Conservation (phyloP, 164 flowering plant genomes). For the Liquidambar formosana region DNA sequence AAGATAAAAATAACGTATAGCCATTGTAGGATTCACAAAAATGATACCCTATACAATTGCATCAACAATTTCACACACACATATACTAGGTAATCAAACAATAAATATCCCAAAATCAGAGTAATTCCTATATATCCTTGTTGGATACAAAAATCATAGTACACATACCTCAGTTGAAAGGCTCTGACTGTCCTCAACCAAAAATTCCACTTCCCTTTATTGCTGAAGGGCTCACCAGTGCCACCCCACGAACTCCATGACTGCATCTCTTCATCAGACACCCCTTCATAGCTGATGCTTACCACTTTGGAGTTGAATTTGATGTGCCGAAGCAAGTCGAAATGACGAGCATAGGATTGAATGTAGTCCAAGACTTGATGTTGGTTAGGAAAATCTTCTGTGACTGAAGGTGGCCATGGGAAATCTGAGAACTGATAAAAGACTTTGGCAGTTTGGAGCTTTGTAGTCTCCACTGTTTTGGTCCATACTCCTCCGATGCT, state of each 20-base stretch:
- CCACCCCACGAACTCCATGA: constrained; percentile 43
- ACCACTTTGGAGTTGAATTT: constrained; percentile 35
- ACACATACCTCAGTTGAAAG: constrained; percentile 26
- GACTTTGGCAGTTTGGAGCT: constrained; percentile 52
- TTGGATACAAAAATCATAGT: too few species aligned
- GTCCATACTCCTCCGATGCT: constrained; percentile 48
- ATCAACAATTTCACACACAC: too few species aligned
- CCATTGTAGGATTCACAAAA: too few species aligned
- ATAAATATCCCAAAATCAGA: too few species aligned
- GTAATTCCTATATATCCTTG: too few species aligned
- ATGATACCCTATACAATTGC: too few species aligned
- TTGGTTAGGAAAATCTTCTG: constrained; percentile 39
- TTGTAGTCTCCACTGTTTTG: constrained; percentile 45
- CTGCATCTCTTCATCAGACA: constrained; percentile 23
- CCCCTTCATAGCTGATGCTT: constrained; percentile 30
- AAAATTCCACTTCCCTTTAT: constrained; percentile 42
- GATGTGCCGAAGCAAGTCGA: constrained; percentile 30
- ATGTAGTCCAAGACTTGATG: constrained; percentile 52
- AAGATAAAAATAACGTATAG: too few species aligned
- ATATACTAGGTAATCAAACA: too few species aligned
- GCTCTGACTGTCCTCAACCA: constrained; percentile 12
- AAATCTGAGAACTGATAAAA: constrained; percentile 62
- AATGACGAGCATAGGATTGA: constrained; percentile 37
- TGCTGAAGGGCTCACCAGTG: constrained; percentile 26
- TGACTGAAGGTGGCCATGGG: constrained; percentile 58